Evolutionary conservation across 148 eudicot genomes (phyloP).

Genomic region (Fallopia convolvulus): DNA sequence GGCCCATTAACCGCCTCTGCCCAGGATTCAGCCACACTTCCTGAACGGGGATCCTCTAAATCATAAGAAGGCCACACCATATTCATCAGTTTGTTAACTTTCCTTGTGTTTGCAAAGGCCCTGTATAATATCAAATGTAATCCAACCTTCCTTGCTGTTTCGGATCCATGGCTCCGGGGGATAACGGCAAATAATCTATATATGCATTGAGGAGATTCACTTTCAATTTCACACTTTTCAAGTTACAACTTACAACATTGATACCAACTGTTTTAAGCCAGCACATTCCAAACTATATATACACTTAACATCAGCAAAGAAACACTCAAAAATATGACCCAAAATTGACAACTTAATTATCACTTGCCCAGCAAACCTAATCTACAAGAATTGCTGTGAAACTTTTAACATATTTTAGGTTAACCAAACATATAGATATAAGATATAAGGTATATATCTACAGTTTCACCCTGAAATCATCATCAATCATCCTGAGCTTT

Average conservation of each 20-base stretch:
- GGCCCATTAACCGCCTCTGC: background rate
- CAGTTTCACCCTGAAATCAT: background rate
- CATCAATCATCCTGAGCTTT: conserved; percentile 40
- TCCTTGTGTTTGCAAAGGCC: conserved; percentile 1
- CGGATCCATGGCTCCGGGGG: background rate
- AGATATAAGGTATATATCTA: background rate
- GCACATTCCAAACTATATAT: background rate
- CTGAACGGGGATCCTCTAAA: background rate
- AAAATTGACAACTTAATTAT: background rate
- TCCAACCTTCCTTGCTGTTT: background rate
- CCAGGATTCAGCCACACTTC: background rate
- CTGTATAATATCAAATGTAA: background rate
- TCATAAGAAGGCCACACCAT: background rate
- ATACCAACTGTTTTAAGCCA: background rate
- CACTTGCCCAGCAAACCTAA: conserved; percentile 6
- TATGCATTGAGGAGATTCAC: background rate
- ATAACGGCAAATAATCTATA: background rate
- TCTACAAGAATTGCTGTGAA: conserved; percentile 7
- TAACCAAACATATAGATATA: background rate
- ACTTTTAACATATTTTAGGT: background rate
- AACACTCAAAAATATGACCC: conserved; percentile 6
- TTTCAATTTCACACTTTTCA: background rate
- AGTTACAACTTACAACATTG: background rate
- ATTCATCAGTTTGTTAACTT: background rate
- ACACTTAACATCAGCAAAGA: background rate